Evolutionary conservation across 2,329 filamentous ascomycete genomes (phyloP), one percentile per base, ranked within the genome.

Genomic region (Xylaria sp.): DNA sequence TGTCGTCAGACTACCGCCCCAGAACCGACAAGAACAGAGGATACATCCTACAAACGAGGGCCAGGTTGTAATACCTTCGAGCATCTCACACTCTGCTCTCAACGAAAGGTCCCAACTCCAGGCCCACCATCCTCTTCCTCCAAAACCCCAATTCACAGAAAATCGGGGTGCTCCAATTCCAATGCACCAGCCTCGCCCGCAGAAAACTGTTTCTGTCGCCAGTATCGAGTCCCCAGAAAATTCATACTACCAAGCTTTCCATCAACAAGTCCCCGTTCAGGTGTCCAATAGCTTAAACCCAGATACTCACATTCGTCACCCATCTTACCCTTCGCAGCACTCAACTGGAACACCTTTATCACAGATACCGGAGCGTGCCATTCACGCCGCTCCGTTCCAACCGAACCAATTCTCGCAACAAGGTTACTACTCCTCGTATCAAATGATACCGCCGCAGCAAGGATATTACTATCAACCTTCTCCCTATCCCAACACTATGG

Each of bases 101-200:
- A 85, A 78, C 68, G 83, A 85, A 63, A 72, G 85, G 17, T 80
- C 83, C 38, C 85, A 84, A 59, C 82, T 83, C 41, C 87, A 88
- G 70, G 82, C 77, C 11, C 83, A 87, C 11, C 83, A 87, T 66
- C 82, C 83, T 23, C 81, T 86, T 23, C 85, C 83, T 13, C 84
- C 85, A 71, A 86, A 84, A 72, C 85, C 85, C 27, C 75, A 77
- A 19, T 83, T 85, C 74, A 81, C 85, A 67, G 85, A 88, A 72
- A 87, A 81, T 67, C 78, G 82, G 43, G 76, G 81, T 4, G 80
- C 74, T 66, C 75, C 79, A 43, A 80, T 85, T 67, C 85, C 92
- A 0, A 97, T 98, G 88, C 92, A 98, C 74, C 95, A 98, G 74
- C 95, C 95, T 59, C 90, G 92, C 54, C 94, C 95, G 8, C 93